These are phyloP conservation scores for Acacia confusa DNA, from an alignment of 306 rosid species.

Conservation along the genomic window DNA sequence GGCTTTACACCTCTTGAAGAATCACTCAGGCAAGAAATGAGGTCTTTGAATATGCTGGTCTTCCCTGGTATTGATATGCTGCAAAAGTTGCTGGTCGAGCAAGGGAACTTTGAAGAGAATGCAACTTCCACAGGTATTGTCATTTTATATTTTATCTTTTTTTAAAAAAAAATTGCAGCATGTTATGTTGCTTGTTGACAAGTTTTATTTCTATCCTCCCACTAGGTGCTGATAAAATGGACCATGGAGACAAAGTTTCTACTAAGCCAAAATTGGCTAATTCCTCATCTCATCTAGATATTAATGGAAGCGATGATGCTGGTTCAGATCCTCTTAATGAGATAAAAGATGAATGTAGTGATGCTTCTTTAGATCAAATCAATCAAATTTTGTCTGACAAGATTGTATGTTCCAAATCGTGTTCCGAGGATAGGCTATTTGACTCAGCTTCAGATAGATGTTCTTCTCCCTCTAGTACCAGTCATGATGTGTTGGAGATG, in stretches of 20 bases:
- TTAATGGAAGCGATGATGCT: conserved; percentile 43
- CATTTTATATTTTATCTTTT: conserved; percentile 13
- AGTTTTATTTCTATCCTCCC: background rate
- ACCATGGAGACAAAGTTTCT: conserved; percentile 34
- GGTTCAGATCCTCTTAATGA: conserved; percentile 42
- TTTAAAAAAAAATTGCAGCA: background rate
- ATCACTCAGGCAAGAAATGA: conserved; percentile 73
- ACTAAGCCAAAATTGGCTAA: conserved; percentile 34
- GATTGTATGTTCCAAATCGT: conserved; percentile 37
- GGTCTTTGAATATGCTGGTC: conserved; percentile 80
- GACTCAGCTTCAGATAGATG: conserved; percentile 36
- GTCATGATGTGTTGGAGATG: conserved; percentile 16
- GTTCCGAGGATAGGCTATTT: conserved; percentile 38
- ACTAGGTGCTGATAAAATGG: conserved; percentile 50
- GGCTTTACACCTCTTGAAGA: conserved; percentile 79
- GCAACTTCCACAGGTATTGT: conserved; percentile 40
- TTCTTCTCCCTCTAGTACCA: conserved; percentile 38
- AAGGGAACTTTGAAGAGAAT: conserved; percentile 49
- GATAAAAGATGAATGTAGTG: conserved; percentile 42
- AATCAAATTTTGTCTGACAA: conserved; percentile 31
- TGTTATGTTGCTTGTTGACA: background rate
- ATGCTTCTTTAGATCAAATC: conserved; percentile 40
- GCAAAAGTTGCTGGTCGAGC: conserved; percentile 69
- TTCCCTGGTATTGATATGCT: conserved; percentile 99
- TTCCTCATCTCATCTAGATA: conserved; percentile 47